Evolutionary conservation across 1,284 basidiomycete species (phyloP).

Genomic region (Boletus sp.): DNA sequence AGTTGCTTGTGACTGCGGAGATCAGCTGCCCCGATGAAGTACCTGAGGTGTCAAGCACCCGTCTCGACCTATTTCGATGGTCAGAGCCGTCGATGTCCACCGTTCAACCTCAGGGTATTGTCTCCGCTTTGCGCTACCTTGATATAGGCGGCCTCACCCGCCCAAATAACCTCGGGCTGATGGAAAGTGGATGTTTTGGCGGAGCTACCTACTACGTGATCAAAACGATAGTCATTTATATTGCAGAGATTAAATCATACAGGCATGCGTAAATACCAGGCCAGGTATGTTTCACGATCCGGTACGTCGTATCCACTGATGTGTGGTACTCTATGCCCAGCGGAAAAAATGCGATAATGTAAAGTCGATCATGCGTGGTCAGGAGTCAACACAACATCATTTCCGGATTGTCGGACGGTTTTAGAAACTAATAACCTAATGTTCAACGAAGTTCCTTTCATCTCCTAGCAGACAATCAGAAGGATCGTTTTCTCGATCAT

Average conservation of each 20-base stretch:
- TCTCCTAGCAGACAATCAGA: slow-evolving; percentile 50
- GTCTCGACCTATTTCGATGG: slow-evolving; percentile 62
- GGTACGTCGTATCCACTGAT: background rate
- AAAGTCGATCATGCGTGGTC: slow-evolving; percentile 66
- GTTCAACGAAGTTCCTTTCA: slow-evolving; percentile 91
- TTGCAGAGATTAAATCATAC: slow-evolving; percentile 89
- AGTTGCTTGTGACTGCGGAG: too few species aligned
- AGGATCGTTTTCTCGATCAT: background rate
- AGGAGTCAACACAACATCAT: slow-evolving; percentile 43
- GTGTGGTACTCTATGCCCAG: slow-evolving; percentile 41
- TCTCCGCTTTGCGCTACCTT: slow-evolving; percentile 56
- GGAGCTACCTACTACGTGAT: slow-evolving; percentile 88
- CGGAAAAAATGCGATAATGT: slow-evolving; percentile 68
- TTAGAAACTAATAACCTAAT: slow-evolving; percentile 68
- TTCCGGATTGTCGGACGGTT: slow-evolving; percentile 41
- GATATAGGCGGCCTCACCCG: slow-evolving; percentile 53
- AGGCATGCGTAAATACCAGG: slow-evolving; percentile 52
- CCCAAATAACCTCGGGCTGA: slow-evolving; percentile 63
- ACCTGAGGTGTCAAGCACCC: too few species aligned
- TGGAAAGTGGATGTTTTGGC: slow-evolving; percentile 97
- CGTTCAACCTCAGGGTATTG: slow-evolving; percentile 45
- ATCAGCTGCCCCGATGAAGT: too few species aligned
- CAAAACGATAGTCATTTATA: slow-evolving; percentile 87
- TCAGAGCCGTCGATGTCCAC: slow-evolving; percentile 61
- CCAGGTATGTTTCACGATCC: slow-evolving; percentile 50